Base-by-base conservation (phyloP, 2,329 filamentous ascomycete genomes). In the Cladosporium austrohemisphaericum region DNA sequence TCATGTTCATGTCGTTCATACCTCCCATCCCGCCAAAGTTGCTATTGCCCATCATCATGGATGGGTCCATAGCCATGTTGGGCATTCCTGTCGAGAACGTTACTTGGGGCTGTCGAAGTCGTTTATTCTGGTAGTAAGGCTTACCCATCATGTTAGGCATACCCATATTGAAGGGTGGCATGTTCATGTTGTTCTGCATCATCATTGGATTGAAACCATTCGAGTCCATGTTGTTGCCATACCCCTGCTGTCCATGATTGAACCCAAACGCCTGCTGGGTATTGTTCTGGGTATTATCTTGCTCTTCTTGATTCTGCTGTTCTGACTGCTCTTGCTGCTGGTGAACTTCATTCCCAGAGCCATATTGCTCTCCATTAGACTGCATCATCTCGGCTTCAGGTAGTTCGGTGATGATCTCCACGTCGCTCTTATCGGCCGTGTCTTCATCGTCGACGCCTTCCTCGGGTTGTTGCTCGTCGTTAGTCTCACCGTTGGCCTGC, bases 1-100 rank as follows among this genome's bases (percentile, higher is more conserved):
- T 52, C 45, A 87, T 80, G 67, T 80, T 78, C 86, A 92, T 88
- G 70, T 63, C 65, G 55, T 80, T 85, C 82, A 86, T 85, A 76
- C 83, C 79, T 77, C 80, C 85, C 84, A 88, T 87, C 71, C 86
- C 86, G 72, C 80, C 80, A 69, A 85, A 88, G 67, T 81, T 51
- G 29, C 31, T 36, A 33, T 36, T 43, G 75, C 82, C 88, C 84
- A 90, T 88, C 77, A 79, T 84, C 68, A 41, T 41, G 25, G 86
- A 81, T 53, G 83, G 82, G 76, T 91, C 86, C 88, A 51, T 93
- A 69, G 79, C 79, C 85, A 92, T 89, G 63, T 81, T 81, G 58
- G 85, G 75, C 85, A 93, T 91, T 65, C 82, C 86, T 87, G 57
- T 28, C 35, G 28, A 40, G 18, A n/a, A 4, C 11, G 29, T 32